These are phyloP conservation scores for Zymoseptoria pseudotritici DNA, from an alignment of 2,329 filamentous ascomycete genomes.

Conservation along the genomic window DNA sequence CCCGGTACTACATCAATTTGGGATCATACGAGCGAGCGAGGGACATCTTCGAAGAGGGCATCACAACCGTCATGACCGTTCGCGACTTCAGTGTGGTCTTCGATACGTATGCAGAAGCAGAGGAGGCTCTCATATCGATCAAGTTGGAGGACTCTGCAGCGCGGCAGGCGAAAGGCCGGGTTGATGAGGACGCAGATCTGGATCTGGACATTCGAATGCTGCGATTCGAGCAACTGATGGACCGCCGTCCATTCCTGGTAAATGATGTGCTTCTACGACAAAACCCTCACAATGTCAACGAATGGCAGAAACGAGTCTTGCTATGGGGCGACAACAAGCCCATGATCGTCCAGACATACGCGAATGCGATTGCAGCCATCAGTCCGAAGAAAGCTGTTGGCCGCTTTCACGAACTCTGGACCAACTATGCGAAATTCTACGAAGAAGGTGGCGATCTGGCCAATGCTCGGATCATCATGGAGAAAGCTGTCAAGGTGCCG, in stretches of 20 bases:
- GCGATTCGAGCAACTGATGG: constrained; percentile 97
- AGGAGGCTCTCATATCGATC: constrained; percentile 87
- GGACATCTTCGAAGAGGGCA: constrained; percentile 91
- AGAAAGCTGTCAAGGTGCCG: constrained; percentile 94
- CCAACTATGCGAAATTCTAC: constrained; percentile 96
- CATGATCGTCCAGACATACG: constrained; percentile 91
- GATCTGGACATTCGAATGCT: constrained; percentile 96
- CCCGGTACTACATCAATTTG: constrained; percentile 91
- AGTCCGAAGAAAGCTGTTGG: constrained; percentile 91
- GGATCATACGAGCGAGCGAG: constrained; percentile 88
- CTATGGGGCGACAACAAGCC: constrained; percentile 90
- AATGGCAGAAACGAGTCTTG: constrained; percentile 96
- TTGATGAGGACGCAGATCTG: constrained; percentile 80
- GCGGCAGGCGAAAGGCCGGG: constrained; percentile 68
- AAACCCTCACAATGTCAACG: constrained; percentile 89
- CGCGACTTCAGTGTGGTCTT: constrained; percentile 95
- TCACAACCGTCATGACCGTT: constrained; percentile 97
- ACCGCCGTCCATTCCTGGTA: constrained; percentile 86
- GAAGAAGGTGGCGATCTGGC: constrained; percentile 76
- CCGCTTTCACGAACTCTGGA: constrained; percentile 89
- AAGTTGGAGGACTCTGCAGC: constrained; percentile 81
- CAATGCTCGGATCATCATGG: constrained; percentile 86
- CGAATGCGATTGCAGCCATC: constrained; percentile 85
- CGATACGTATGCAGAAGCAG: constrained; percentile 92
- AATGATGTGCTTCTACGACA: constrained; percentile 94